These are phyloP conservation scores for Dactylorhiza incarnata DNA, from an alignment of 106 monocot species.

Conservation along the genomic window DNA sequence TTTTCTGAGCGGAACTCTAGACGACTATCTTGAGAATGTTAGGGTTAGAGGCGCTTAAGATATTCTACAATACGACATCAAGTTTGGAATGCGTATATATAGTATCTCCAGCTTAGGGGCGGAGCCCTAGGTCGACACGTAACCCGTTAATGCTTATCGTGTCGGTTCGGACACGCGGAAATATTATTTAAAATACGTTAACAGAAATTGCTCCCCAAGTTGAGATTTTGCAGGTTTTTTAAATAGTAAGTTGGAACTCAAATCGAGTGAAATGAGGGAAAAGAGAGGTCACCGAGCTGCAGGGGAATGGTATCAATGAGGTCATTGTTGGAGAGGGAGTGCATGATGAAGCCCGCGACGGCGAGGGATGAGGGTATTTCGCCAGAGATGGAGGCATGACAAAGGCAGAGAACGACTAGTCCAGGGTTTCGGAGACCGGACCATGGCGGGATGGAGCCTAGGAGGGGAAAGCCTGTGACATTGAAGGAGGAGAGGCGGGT, in stretches of 20 bases:
- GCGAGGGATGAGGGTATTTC: conserved; percentile 30
- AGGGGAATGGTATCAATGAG: conserved; percentile 19
- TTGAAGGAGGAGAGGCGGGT: conserved; percentile 46
- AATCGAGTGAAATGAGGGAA: conserved; percentile 15
- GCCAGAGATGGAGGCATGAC: conserved; percentile 29
- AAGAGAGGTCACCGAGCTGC: conserved; percentile 13
- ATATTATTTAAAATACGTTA: too few species aligned
- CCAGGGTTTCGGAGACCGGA: conserved; percentile 26
- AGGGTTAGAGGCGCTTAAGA: too few species aligned
- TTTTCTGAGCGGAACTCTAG: too few species aligned
- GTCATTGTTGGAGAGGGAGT: conserved; percentile 30
- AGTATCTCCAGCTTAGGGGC: too few species aligned
- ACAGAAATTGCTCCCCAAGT: conserved; percentile 1
- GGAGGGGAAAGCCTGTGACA: conserved; percentile 58
- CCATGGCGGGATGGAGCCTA: conserved; percentile 63
- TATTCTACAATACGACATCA: too few species aligned
- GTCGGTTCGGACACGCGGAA: too few species aligned
- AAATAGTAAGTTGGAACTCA: conserved; percentile 19
- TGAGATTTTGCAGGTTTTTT: not conserved
- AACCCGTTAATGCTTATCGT: too few species aligned
- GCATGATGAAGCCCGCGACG: conserved; percentile 20
- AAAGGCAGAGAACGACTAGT: conserved; percentile 40
- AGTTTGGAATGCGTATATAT: too few species aligned
- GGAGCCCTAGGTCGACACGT: too few species aligned
- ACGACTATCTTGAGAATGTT: too few species aligned